These are phyloP conservation scores for Massarina eburnea DNA, from an alignment of 2,329 filamentous ascomycete genomes.

Conservation along the genomic window DNA sequence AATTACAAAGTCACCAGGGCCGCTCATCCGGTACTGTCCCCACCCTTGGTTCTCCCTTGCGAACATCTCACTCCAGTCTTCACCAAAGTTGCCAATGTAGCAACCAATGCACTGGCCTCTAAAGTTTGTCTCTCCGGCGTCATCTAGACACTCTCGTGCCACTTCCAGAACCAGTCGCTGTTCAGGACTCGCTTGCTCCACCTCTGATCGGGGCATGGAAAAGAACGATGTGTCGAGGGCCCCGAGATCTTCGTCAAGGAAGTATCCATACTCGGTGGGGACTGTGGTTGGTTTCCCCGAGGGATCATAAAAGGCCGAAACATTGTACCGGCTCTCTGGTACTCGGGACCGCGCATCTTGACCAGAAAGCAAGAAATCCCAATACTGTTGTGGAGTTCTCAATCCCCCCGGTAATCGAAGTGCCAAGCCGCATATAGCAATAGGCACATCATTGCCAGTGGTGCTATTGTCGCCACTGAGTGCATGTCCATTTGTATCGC, in stretches of 20 bases:
- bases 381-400: slow-evolving; percentile 22
- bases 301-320: slow-evolving; percentile 10
- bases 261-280: slow-evolving; percentile 17
- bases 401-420: slow-evolving; percentile 22
- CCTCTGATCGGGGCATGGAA: slow-evolving; percentile 11
- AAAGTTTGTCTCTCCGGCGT: slow-evolving; percentile 24
- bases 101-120: slow-evolving; percentile 32
- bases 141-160: slow-evolving; percentile 40
- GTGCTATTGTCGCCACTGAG: background rate
- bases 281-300: slow-evolving; percentile 19
- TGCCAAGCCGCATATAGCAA: slow-evolving; percentile 30
- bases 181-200: slow-evolving; percentile 21
- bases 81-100: slow-evolving; percentile 31
- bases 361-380: slow-evolving; percentile 28
- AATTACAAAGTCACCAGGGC: slow-evolving; percentile 18
- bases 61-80: slow-evolving; percentile 20
- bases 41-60: background rate
- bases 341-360: slow-evolving; percentile 1
- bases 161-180: slow-evolving; percentile 30
- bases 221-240: slow-evolving; percentile 19
- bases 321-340: slow-evolving; percentile 23
- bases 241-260: slow-evolving; percentile 12
- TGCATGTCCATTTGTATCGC: too few relatives aligned
- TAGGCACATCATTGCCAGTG: too few relatives aligned
- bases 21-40: slow-evolving; percentile 12